These are phyloP conservation scores for Moricandia moricandioides DNA, from an alignment of 345 rosid species.

Conservation along the genomic window DNA sequence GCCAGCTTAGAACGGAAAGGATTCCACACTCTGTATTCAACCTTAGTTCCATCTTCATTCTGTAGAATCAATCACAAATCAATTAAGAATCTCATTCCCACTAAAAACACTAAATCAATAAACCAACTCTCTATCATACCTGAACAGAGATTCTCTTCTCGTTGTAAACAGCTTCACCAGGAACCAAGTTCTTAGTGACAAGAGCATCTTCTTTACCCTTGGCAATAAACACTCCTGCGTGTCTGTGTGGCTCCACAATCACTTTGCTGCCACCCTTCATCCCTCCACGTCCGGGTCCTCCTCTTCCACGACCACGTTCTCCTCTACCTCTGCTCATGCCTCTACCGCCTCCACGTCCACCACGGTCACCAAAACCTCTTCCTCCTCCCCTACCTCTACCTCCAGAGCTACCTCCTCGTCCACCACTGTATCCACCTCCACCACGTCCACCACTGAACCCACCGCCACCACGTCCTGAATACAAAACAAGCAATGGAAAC, in stretches of 20 bases:
- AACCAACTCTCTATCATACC: constrained; percentile 38
- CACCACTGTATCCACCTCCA: constrained; percentile 47
- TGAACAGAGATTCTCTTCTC: constrained; percentile 89
- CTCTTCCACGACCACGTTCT: constrained; percentile 39
- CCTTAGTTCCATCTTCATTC: constrained; percentile 92
- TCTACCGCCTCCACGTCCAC: constrained; percentile 39
- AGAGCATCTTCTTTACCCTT: constrained; percentile 96
- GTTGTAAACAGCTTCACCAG: constrained; percentile 92
- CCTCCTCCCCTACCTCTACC: constrained; percentile 44
- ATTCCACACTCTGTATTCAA: constrained; percentile 94
- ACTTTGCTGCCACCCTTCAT: constrained; percentile 92
- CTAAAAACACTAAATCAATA: neutral
- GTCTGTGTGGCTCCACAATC: constrained; percentile 84
- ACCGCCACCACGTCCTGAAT: constrained; percentile 35
- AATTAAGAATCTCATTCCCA: neutral
- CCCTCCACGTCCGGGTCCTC: constrained; percentile 53
- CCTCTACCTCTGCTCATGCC: constrained; percentile 41
- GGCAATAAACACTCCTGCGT: constrained; percentile 78
- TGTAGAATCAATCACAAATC: constrained; percentile 25
- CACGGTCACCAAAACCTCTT: constrained; percentile 45
- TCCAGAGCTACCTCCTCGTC: constrained; percentile 41
- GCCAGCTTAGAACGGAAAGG: constrained; percentile 98
- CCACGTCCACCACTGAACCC: constrained; percentile 30
- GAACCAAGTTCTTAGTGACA: constrained; percentile 85
- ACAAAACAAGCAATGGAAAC: neutral